A percentile compares a stretch with the other conserved stretches of the same genome.
Evolutionary conservation across 305 asterid species (phyloP).

Genomic region (Nicotiana rustica): DNA sequence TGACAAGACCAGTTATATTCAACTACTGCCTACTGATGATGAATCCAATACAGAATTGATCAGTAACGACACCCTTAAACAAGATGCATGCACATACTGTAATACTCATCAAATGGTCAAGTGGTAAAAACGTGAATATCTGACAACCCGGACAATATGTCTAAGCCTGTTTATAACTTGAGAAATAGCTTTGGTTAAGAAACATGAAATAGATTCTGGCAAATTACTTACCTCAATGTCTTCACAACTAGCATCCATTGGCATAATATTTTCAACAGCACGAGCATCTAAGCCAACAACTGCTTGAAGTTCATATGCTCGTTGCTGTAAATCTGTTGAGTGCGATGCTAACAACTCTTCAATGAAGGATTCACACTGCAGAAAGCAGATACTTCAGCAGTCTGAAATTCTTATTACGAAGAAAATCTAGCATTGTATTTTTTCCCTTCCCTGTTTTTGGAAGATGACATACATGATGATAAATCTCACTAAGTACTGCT

Average conservation of each 20-base stretch:
- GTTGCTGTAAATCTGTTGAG: constrained; percentile 98
- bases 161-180: background rate
- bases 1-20: background rate
- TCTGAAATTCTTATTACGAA: constrained; percentile 33
- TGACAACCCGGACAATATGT: background rate
- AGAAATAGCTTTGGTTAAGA: constrained; percentile 6
- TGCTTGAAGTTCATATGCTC: constrained; percentile 96
- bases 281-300: constrained; percentile 73
- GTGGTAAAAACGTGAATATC: background rate
- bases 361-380: constrained; percentile 90
- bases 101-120: background rate
- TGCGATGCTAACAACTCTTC: constrained; percentile 91
- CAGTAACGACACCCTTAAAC: background rate
- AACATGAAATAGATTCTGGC: background rate
- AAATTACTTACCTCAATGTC: constrained; percentile 74
- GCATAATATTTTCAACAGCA: constrained; percentile 74
- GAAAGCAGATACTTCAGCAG: constrained; percentile 42
- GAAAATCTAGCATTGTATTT: constrained; percentile 27
- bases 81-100: background rate
- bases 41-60: constrained; percentile 13
- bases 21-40: background rate
- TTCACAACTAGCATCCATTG: constrained; percentile 87
- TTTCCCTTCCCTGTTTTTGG: background rate
- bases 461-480: background rate
- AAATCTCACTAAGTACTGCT: background rate